phyloP scores from a whole-genome alignment of 805 yeast species.

The Metschnikowia kofuensis region DNA sequence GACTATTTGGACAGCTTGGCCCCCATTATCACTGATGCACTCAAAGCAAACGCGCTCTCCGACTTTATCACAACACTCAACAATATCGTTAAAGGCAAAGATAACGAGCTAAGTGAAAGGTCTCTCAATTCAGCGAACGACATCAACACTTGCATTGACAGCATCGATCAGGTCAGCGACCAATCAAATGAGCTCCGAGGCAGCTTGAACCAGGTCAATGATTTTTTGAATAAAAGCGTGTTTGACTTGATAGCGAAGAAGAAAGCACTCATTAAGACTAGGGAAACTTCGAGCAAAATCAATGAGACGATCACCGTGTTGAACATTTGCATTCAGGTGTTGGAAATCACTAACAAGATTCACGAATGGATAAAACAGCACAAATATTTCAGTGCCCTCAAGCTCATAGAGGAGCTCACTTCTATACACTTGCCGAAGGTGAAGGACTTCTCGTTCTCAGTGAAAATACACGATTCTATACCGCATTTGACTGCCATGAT shows the following conservation, averaged over 20 bases:
- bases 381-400: conserved; percentile 82
- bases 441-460: conserved; percentile 71
- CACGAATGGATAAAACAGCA: conserved; percentile 74
- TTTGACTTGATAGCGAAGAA: conserved; percentile 60
- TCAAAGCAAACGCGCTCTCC: conserved; percentile 52
- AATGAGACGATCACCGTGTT: conserved; percentile 69
- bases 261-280: conserved; percentile 54
- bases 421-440: conserved; percentile 67
- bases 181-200: conserved; percentile 54
- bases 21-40: conserved; percentile 66
- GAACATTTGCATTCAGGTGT: conserved; percentile 70
- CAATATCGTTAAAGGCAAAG: conserved; percentile 55
- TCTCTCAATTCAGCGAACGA: conserved; percentile 61
- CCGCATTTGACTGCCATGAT: conserved; percentile 74
- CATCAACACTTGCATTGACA: conserved; percentile 56
- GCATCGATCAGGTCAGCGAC: conserved; percentile 58
- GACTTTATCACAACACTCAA: conserved; percentile 56
- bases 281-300: conserved; percentile 64
- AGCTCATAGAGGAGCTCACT: conserved; percentile 72
- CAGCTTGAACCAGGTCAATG: conserved; percentile 56
- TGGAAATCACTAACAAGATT: conserved; percentile 82
- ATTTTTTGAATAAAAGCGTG: conserved; percentile 62
- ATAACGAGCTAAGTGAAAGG: conserved; percentile 57
- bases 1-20: conserved; percentile 79
- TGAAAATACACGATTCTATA: conserved; percentile 68